phyloP scores from a whole-genome alignment of 176 grass and related monocot genomes.

The Bothriochloa decipiens region DNA sequence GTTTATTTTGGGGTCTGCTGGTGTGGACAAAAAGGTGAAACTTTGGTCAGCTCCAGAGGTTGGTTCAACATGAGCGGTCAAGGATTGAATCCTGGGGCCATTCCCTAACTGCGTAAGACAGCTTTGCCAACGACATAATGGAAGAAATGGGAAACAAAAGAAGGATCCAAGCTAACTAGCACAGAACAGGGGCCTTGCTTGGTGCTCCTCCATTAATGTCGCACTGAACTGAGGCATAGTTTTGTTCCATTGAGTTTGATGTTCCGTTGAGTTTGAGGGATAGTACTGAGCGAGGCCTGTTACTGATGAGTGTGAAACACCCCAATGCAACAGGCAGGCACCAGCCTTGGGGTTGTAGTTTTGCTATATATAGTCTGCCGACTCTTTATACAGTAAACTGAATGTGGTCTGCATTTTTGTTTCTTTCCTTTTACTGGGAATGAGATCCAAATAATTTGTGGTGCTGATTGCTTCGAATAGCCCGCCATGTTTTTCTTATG shows the following conservation, averaged over 20 bases:
- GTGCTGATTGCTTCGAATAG: not conserved
- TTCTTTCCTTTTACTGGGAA: not conserved
- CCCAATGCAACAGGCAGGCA: not conserved
- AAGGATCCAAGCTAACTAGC: not conserved
- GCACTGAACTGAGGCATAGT: not conserved
- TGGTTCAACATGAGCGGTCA: conserved; percentile 40
- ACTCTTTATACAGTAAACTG: not conserved
- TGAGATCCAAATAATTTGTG: not conserved
- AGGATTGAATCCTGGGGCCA: not conserved
- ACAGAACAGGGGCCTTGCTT: no score
- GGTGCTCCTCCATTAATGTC: not conserved
- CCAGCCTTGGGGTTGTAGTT: not conserved
- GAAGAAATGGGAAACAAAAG: not conserved
- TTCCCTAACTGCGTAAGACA: not conserved
- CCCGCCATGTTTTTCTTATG: no score
- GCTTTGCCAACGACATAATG: not conserved
- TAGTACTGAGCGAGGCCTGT: not conserved
- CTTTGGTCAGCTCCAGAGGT: conserved; percentile 75
- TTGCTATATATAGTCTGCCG: not conserved
- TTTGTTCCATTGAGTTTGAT: no score
- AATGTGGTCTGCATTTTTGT: not conserved
- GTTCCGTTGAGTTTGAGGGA: conserved; percentile 21
- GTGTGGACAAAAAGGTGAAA: conserved; percentile 90
- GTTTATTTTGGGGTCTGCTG: conserved; percentile 58
- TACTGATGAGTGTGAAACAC: not conserved